Conservation (phyloP, 2,329 filamentous ascomycete species). For the Fusarium sp. region DNA sequence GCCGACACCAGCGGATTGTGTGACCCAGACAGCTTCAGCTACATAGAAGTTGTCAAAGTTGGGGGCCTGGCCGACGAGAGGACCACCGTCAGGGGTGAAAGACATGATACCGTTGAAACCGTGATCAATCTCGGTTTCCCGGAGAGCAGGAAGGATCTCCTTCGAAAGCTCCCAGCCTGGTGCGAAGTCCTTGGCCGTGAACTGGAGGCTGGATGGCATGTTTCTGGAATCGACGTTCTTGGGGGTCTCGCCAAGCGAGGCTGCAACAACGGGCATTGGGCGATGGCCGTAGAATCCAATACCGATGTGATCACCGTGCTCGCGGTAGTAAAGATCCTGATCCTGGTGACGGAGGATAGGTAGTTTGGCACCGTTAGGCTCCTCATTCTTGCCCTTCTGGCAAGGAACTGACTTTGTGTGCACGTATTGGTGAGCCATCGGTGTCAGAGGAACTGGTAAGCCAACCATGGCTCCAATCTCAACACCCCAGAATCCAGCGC, state of each 20-base stretch:
- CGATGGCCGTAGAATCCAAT: slow-evolving; percentile 73
- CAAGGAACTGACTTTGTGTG: slow-evolving; percentile 65
- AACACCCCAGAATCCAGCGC: slow-evolving; percentile 73
- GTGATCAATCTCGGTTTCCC: slow-evolving; percentile 61
- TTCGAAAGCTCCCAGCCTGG: slow-evolving; percentile 68
- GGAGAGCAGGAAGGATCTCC: slow-evolving; percentile 63
- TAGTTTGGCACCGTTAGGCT: slow-evolving; percentile 59
- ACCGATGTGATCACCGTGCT: slow-evolving; percentile 70
- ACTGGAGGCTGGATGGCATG: slow-evolving; percentile 71
- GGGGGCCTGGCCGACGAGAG: slow-evolving; percentile 67
- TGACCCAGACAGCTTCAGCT: slow-evolving; percentile 74
- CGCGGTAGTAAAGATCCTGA: slow-evolving; percentile 71
- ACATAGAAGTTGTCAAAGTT: slow-evolving; percentile 70
- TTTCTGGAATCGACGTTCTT: slow-evolving; percentile 64
- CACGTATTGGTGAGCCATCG: slow-evolving; percentile 71
- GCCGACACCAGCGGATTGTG: slow-evolving; percentile 71
- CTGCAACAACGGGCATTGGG: slow-evolving; percentile 68
- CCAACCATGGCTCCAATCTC: slow-evolving; percentile 71
- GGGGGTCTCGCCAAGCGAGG: slow-evolving; percentile 62
- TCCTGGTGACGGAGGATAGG: slow-evolving; percentile 72
- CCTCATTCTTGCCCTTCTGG: slow-evolving; percentile 48
- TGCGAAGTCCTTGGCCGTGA: slow-evolving; percentile 68
- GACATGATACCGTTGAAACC: slow-evolving; percentile 75
- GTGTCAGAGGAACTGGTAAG: slow-evolving; percentile 65
- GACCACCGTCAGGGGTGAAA: slow-evolving; percentile 71